Evolutionary conservation across 768 basidiomycete genomes (phyloP).

Genomic region (Lentinula detonsa): DNA sequence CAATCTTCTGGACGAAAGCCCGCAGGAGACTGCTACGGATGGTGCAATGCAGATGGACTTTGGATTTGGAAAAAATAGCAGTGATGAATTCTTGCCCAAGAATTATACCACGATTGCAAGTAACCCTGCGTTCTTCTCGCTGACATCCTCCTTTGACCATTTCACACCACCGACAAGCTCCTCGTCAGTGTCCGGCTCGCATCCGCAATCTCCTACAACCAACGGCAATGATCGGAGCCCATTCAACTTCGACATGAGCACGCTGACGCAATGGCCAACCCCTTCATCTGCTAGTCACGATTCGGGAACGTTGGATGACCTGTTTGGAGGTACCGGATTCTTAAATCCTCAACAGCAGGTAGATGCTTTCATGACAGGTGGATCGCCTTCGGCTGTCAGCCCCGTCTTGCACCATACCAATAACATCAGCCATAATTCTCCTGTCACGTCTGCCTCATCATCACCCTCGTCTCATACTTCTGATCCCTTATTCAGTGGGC

Average conservation of each 20-base stretch:
- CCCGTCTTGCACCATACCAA: slow-evolving; percentile 48
- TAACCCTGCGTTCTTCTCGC: slow-evolving; percentile 85
- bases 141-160: slow-evolving; percentile 52
- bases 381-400: slow-evolving; percentile 38
- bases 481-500: slow-evolving; percentile 11
- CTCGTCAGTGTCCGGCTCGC: slow-evolving; percentile 6
- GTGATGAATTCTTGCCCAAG: slow-evolving; percentile 34
- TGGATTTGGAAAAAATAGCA: slow-evolving; percentile 44
- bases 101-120: slow-evolving; percentile 77
- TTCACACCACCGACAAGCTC: slow-evolving; percentile 20
- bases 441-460: slow-evolving; percentile 23
- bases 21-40: slow-evolving; percentile 48
- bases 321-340: slow-evolving; percentile 31
- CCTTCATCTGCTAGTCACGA: slow-evolving; percentile 27
- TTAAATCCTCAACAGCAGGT: slow-evolving; percentile 19
- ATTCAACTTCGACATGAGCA: slow-evolving; percentile 43
- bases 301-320: slow-evolving; percentile 36
- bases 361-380: slow-evolving; percentile 24
- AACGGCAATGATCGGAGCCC: slow-evolving; percentile 19
- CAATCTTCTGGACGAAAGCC: slow-evolving; percentile 54
- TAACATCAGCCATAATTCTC: slow-evolving; percentile 16
- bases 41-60: slow-evolving; percentile 59
- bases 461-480: slow-evolving; percentile 33
- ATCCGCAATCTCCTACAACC: slow-evolving; percentile 8
- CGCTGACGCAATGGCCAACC: slow-evolving; percentile 38